phyloP scores from a whole-genome alignment of 2,329 filamentous ascomycete species.

The Pseudogymnoascus sp. region DNA sequence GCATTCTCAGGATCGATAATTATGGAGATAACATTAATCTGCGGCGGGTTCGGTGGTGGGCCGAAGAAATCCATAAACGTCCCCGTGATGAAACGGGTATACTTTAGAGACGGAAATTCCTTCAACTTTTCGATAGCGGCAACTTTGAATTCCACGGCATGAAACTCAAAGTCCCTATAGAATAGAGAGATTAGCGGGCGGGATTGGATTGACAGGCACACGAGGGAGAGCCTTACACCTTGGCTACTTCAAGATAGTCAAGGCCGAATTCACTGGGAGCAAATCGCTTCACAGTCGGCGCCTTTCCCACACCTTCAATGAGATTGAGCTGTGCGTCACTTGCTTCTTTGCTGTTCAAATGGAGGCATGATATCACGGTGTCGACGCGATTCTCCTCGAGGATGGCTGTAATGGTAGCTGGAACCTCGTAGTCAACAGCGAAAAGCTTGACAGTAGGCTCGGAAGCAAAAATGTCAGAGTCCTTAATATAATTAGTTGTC shows the following conservation, averaged over 20 bases:
- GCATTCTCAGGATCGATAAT: background rate
- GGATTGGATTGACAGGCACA: background rate
- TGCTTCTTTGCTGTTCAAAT: conserved; percentile 25
- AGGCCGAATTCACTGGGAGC: conserved; percentile 33
- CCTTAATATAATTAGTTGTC: background rate
- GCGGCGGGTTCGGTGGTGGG: background rate
- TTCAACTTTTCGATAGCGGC: background rate
- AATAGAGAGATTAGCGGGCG: background rate
- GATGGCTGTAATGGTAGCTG: conserved; percentile 2
- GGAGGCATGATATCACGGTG: conserved; percentile 29
- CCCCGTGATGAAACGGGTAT: background rate
- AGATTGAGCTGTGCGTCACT: conserved; percentile 28
- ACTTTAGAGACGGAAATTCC: background rate
- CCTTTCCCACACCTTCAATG: conserved; percentile 27
- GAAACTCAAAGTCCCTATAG: background rate
- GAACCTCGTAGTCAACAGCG: conserved; percentile 11
- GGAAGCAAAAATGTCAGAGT: background rate
- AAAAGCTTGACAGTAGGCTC: conserved; percentile 9
- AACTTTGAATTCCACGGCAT: background rate
- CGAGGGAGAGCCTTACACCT: background rate
- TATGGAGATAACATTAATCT: background rate
- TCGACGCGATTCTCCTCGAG: conserved; percentile 18
- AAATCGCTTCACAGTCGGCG: conserved; percentile 28
- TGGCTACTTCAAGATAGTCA: conserved; percentile 22
- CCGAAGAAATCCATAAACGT: background rate